Conservation (phyloP, 2,329 filamentous ascomycete species). For the Fusarium guadeloupense region DNA sequence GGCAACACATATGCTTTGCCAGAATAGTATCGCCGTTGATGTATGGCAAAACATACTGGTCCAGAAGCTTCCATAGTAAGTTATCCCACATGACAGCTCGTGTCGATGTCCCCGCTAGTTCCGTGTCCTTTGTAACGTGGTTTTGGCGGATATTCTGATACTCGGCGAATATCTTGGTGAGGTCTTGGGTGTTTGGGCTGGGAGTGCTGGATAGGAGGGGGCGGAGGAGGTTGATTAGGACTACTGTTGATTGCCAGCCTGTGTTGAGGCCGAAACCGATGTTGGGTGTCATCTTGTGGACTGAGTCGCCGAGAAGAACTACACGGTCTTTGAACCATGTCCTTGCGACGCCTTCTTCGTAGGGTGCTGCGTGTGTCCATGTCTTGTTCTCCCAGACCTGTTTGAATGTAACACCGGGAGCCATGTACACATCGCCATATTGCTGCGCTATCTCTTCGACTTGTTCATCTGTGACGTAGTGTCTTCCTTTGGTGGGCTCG, state of each 20-base stretch:
- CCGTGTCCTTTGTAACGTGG: conserved; percentile 8
- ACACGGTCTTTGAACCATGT: conserved; percentile 29
- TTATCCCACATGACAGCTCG: conserved; percentile 29
- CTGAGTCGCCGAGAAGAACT: conserved; percentile 28
- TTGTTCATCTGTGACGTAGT: conserved; percentile 2
- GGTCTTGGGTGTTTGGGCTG: background rate
- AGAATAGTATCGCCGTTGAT: conserved; percentile 24
- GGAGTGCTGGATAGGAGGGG: background rate
- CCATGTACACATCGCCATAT: background rate
- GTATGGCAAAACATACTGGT: conserved; percentile 25
- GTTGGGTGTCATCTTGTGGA: conserved; percentile 35
- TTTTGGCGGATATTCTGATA: conserved; percentile 2
- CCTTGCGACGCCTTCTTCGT: conserved; percentile 29
- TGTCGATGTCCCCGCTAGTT: conserved; percentile 17
- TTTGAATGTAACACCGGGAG: conserved; percentile 3
- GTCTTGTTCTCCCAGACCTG: conserved; percentile 16
- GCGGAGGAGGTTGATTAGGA: conserved; percentile 17
- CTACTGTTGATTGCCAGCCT: conserved; percentile 28
- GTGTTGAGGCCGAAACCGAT: conserved; percentile 31
- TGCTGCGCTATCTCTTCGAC: conserved; percentile 9
- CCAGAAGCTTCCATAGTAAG: conserved; percentile 12
- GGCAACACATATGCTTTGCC: conserved; percentile 27
- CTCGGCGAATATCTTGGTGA: conserved; percentile 6
- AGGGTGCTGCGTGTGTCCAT: conserved; percentile 11
- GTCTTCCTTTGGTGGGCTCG: background rate